Base-by-base conservation (phyloP, 257 asterid species). In the Echites panduratus region DNA sequence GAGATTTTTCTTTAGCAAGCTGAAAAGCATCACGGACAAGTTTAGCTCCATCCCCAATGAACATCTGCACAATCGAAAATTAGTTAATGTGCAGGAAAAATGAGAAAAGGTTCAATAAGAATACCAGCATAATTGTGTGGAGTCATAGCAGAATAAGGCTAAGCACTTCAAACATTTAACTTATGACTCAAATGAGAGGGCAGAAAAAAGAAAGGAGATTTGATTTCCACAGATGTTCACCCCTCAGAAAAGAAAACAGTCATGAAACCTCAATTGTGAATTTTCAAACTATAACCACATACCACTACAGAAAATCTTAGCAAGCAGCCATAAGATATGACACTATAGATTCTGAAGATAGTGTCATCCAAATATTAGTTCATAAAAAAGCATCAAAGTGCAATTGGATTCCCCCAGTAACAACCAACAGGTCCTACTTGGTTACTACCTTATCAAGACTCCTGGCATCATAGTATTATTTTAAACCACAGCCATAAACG, bases 1-100 rank as follows among this genome's bases (percentile, higher is more conserved):
- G 98, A 68, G 98, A 88, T 70, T 93, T 93, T 78, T 93, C 98
- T 79, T 93, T 93, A 45, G 98, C 98, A 52, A 93, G 96, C 80
- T 78, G 90, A 58, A 93, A 93, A 62, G 98, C 98, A 85, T 89
- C 97, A 50, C 98, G 95, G 22, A 90, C 98, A 79, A 93, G 93
- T 78, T 93, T 93, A 56, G 98, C 96, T 73, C 96, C 96, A 75
- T 90, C 94, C 61, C 96, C 96, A 70, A 88, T 90, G 85, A 88
- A 92, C 96, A 87, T 90, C 98, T 92, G 77, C 12, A 81, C 80
- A 76, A 9, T 68, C 70, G 16, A 78, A 44, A 53, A 19, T 59
- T 79, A n/a, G 38, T 43, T 76, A 76, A 59, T 14, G n/a, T n/a
- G n/a, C n/a, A 11, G 24, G n/a, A 27, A 32, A 50, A 63, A 19